Evolutionary conservation across 257 asterid genomes (phyloP), one percentile per base, ranked within the genome.

Genomic region (Salvia hispanica): DNA sequence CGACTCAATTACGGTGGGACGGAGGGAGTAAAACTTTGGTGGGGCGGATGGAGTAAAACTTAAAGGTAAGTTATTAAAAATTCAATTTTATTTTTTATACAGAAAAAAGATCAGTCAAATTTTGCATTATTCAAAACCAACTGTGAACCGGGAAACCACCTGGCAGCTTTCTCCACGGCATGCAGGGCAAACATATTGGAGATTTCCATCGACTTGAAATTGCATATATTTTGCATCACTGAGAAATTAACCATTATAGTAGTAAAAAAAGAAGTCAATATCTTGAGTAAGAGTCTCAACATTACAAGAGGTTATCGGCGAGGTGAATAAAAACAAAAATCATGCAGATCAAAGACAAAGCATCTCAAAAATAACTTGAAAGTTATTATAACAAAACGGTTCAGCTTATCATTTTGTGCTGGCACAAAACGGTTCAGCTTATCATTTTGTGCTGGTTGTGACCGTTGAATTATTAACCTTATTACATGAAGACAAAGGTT

Each of bases 101-200:
- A 25, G 31, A 25, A 25, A 25, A 25, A 25, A 25, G 31, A 25
- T 25, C 31, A 25, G 31, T 25, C 31, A 25, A 25, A 25, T 25
- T 25, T 25, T 43, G 61, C 54, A 58, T 45, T 58, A 46, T 16
- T 39, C 55, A 31, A 74, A 59, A 58, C 58, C 59, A 70, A 18
- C 59, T 62, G 51, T 39, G 28, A 52, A 60, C 40, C 18, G 39
- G 70, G 73, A 75, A 36, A 67, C 50, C 62, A 92, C 99, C 95
- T 88, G 86, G 69, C 65, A 75, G 86, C 93, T 86, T 74, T 87
- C 94, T 76, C 99, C 99, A 34, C 97, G 91, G 77, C 99, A 94
- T 42, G 87, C 78, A 52, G 97, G 90, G 69, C 99, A 94, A 44
- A 74, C 88, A 70, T 94, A 94, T 73, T 83, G 97, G 66, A 94